Percentiles rank a stretch among this genome's conserved stretches.
These are phyloP conservation scores for Metarhizium robertsii DNA, from an alignment of 2,329 filamentous ascomycete species.

Conservation along the genomic window DNA sequence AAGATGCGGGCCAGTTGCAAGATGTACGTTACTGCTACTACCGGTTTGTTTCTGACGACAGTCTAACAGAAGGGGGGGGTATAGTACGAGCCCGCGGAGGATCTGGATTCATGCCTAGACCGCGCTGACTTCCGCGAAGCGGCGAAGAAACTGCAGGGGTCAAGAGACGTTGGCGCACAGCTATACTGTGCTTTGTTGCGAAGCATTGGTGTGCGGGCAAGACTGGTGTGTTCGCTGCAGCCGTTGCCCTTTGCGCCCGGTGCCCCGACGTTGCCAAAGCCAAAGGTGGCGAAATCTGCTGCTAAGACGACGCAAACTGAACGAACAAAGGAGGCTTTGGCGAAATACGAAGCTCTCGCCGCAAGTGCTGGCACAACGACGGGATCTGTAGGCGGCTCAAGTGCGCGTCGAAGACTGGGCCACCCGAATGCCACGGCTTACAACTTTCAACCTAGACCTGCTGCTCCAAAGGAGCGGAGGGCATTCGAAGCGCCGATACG, in stretches of 20 bases:
- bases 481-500: conserved; percentile 26
- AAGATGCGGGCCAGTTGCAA: conserved; percentile 50
- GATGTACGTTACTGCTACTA: conserved; percentile 31
- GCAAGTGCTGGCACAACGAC: conserved; percentile 22
- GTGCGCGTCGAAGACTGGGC: conserved; percentile 39
- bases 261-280: conserved; percentile 38
- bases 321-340: conserved; percentile 14
- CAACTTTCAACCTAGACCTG: conserved; percentile 34
- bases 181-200: conserved; percentile 83
- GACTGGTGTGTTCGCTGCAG: conserved; percentile 86
- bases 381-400: conserved; percentile 20
- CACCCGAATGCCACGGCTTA: conserved; percentile 47
- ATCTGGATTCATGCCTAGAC: conserved; percentile 60
- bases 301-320: conserved; percentile 23
- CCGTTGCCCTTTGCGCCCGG: conserved; percentile 58
- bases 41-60: not conserved
- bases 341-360: conserved; percentile 25
- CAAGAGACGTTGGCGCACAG: conserved; percentile 82
- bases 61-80: conserved; percentile 12
- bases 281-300: conserved; percentile 19
- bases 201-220: conserved; percentile 67
- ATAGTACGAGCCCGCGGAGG: conserved; percentile 47
- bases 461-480: conserved; percentile 24
- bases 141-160: conserved; percentile 63
- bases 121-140: conserved; percentile 64